phyloP scores from a whole-genome alignment of 768 basidiomycete species.

The Auricularia heimuer region DNA sequence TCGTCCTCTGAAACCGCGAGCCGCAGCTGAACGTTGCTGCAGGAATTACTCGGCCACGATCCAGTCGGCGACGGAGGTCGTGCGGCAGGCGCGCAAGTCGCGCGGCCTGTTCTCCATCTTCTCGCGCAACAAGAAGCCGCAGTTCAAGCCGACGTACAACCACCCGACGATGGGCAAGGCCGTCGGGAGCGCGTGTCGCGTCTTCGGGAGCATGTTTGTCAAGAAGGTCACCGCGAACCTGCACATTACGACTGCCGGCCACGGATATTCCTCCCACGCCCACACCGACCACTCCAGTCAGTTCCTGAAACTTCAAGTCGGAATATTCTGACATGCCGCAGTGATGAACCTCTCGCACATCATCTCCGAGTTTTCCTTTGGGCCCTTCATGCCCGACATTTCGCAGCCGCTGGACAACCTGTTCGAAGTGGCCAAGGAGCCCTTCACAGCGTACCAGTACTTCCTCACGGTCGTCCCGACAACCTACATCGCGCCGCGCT shows the following conservation, averaged over 20 bases:
- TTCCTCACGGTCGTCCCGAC: constrained; percentile 95
- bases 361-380: constrained; percentile 94
- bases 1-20: constrained; percentile 1
- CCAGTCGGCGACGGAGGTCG: constrained; percentile 59
- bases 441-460: constrained; percentile 87
- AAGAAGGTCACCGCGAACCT: constrained; percentile 93
- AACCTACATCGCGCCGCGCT: constrained; percentile 73
- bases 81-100: constrained; percentile 63
- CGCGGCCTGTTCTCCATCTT: constrained; percentile 62
- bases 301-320: no score
- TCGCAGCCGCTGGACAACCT: constrained; percentile 90
- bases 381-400: constrained; percentile 92
- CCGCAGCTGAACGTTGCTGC: neutral
- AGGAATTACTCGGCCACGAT: constrained; percentile 50
- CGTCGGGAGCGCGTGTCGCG: constrained; percentile 71
- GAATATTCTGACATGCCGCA: neutral
- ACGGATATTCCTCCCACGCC: constrained; percentile 80
- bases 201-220: constrained; percentile 72
- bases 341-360: constrained; percentile 94
- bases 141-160: constrained; percentile 66
- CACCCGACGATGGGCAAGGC: constrained; percentile 30
- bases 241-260: constrained; percentile 89
- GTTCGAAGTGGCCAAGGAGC: constrained; percentile 59
- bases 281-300: constrained; percentile 71
- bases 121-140: constrained; percentile 28